phyloP scores from a whole-genome alignment of 345 rosid genomes.

The Xanthoceras sorbifolium region DNA sequence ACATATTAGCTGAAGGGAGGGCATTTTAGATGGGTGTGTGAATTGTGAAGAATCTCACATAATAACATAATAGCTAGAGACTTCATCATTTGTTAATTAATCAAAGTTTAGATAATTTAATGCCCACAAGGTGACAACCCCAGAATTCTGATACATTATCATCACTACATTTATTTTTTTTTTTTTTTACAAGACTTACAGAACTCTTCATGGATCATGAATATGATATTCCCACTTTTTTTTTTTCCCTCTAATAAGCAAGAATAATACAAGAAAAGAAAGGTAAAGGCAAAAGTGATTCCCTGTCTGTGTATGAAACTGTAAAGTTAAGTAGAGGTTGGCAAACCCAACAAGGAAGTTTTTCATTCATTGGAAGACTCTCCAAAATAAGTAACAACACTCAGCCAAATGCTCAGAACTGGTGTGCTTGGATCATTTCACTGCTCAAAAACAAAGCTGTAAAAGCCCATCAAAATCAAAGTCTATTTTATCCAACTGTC shows the following conservation, averaged over 20 bases:
- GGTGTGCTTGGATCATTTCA: background rate
- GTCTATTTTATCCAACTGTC: background rate
- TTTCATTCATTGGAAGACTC: background rate
- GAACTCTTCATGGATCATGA: background rate
- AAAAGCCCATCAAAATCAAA: conserved; percentile 26
- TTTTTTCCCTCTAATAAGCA: background rate
- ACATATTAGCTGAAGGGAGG: too few species aligned
- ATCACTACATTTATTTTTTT: background rate
- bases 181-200: conserved; percentile 3
- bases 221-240: background rate
- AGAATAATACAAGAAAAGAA: conserved; percentile 3
- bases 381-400: too few species aligned
- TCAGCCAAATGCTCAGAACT: background rate
- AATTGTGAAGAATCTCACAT: background rate
- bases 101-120: too few species aligned
- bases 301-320: conserved; percentile 17
- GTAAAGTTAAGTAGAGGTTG: conserved; percentile 14
- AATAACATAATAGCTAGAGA: too few species aligned
- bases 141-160: background rate
- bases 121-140: background rate
- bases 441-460: background rate
- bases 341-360: conserved; percentile 21
- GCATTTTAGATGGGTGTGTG: background rate
- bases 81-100: too few species aligned
- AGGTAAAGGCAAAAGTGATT: background rate